Base-by-base conservation (phyloP, 2,329 filamentous ascomycete species). In the Chrysoporthe austroafricana region DNA sequence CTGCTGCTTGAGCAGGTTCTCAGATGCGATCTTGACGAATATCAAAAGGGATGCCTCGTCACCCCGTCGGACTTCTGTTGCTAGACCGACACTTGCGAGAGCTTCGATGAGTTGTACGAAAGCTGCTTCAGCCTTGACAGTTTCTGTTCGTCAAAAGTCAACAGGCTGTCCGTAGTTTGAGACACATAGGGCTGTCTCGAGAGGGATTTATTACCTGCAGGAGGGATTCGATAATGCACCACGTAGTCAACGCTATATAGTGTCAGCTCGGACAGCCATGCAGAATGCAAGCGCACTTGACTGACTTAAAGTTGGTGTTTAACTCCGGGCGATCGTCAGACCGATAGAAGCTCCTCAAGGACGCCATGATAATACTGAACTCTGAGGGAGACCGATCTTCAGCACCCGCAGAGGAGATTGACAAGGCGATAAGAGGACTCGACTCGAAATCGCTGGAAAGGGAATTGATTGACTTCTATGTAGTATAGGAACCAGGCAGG, bases 11-110 rank as follows among this genome's bases (percentile, higher is more conserved):
- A 99, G 84, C 71, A 94, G 88, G 73, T 89, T 84, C 70, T 91
- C 85, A 32, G 93, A 94, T 46, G 91, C 89, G 54, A 96, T 88
- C 75, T 90, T 91, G 75, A 94, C 86, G 77, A 97, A 97, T 72
- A 98, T 81, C 60, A 98, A 84, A 50, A 98, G 82, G 3, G 92
- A 92, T 66, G 87, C 84, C 39, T 89, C 86, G 72, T 91, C 88
- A 66, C 93, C 94, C 73, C 90, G 88, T 71, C 96, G 91, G 62
- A 97, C 94, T 80, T 97, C 93, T 11, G 92, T 94, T 54, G 91
- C 88, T 70, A 98, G 85, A n/a, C 95, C 94, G 57, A 94, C 91
- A 61, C 85, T 83, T 43, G 91, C 88, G 50, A 99, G 86, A 50
- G 89, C 87, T 74, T 91, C 82, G 73, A 97, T 85, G 52, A 98